phyloP scores from a whole-genome alignment of 192 early-diverging fungal species.

The Backusella luteola region DNA sequence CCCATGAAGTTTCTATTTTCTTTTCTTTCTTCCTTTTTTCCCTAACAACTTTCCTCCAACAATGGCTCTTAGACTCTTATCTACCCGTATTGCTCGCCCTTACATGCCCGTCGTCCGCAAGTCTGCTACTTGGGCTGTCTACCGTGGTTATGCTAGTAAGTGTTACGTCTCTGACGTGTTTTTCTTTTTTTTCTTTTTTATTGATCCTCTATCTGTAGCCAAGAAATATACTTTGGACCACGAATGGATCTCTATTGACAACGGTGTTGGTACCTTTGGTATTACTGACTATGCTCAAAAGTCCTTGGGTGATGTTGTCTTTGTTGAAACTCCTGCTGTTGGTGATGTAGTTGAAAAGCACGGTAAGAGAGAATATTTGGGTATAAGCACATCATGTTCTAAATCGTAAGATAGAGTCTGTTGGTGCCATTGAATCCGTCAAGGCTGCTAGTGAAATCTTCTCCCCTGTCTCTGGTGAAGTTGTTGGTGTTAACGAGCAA shows the following conservation, averaged over 20 bases:
- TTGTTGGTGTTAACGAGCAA: constrained; percentile 72
- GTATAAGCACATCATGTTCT: neutral
- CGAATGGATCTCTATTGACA: constrained; percentile 86
- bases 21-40: constrained; percentile 7
- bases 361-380: constrained; percentile 40
- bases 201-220: constrained; percentile 28
- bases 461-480: constrained; percentile 79
- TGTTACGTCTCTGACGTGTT: neutral
- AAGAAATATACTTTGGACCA: constrained; percentile 83
- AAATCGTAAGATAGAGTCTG: constrained; percentile 42
- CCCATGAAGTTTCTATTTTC: neutral
- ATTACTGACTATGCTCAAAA: constrained; percentile 91
- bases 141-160: constrained; percentile 24
- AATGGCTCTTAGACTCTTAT: constrained; percentile 22
- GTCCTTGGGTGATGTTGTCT: constrained; percentile 93
- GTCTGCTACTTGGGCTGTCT: neutral
- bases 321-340: constrained; percentile 80
- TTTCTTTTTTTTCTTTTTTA: neutral
- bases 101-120: constrained; percentile 9
- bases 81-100: constrained; percentile 16
- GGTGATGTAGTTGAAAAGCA: constrained; percentile 59
- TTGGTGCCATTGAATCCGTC: constrained; percentile 91
- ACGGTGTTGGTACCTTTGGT: constrained; percentile 80
- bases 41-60: neutral
- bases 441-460: constrained; percentile 95